Base-by-base conservation (phyloP, 2,329 filamentous ascomycete species). In the Pseudogymnoascus sp. region DNA sequence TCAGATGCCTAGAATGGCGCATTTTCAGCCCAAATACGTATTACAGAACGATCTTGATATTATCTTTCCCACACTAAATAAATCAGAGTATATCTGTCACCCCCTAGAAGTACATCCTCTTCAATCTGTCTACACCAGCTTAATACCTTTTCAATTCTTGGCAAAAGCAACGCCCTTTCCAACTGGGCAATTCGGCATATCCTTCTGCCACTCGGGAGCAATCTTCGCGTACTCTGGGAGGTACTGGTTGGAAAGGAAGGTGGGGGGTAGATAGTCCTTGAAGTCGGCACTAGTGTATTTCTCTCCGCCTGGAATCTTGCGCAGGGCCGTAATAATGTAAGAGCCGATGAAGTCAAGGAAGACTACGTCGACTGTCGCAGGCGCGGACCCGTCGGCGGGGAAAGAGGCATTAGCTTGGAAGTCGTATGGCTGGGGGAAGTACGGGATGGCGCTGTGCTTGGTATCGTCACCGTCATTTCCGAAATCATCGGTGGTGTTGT, bases 391-490 rank as follows among this genome's bases (percentile, higher is more conserved):
- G 5, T 38, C 23, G 18, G 34, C 21, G 14, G 34, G 36, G 69
- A 96, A 89, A 1, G 75, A 79, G 68, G 89, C 82, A 64, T 84
- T 77, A 0, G 88, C 79, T 73, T 93, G 88, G 63, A 99, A 84
- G 73, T 87, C 91, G 74, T 97, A 97, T 5, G 95, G 93, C 4
- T 93, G 84, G 1, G 77, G 74, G 75, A 93, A 93, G 72, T 90
- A 92, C 34, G 82, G 79, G 67, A 97, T 86, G 0, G 83, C 80
- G 14, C 84, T 79, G 74, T 97, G 95, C 1, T 96, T 75, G 0
- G 93, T 96, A 72, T 99, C 95, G 72, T 99, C 95, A 43, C 95
- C 95, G 68, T 96, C 90, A 3, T 77, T 76, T 59, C 93, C 91
- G 4, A 86, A 83, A 70, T 96, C 93, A 71, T 99, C 95, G 63